These are phyloP conservation scores for Solanum clarkiae DNA, from an alignment of 257 asterid genomes.

Conservation along the genomic window DNA sequence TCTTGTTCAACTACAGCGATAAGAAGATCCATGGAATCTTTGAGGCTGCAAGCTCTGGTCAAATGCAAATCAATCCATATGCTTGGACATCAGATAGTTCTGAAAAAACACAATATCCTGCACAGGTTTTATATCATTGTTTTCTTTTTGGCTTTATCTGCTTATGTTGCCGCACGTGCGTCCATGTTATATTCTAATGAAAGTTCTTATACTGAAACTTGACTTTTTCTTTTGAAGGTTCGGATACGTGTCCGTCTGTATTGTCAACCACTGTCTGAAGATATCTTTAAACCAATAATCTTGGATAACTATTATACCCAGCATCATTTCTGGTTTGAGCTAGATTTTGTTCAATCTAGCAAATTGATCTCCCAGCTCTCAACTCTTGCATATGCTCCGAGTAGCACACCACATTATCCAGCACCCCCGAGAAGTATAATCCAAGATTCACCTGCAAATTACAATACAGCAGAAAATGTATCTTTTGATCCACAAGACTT, in stretches of 20 bases:
- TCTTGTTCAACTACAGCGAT: conserved; percentile 62
- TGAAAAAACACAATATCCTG: conserved; percentile 58
- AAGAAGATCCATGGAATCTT: conserved; percentile 61
- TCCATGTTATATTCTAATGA: background rate
- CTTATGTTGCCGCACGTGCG: background rate
- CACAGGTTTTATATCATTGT: conserved; percentile 50
- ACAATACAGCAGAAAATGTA: conserved; percentile 16
- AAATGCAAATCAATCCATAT: conserved; percentile 60
- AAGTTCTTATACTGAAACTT: background rate
- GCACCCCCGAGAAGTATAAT: conserved; percentile 3
- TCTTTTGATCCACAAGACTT: conserved; percentile 12
- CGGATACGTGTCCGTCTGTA: conserved; percentile 47
- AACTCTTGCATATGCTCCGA: conserved; percentile 30
- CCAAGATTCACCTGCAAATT: conserved; percentile 6
- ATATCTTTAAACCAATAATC: conserved; percentile 52
- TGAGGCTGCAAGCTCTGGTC: conserved; percentile 83
- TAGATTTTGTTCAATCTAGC: conserved; percentile 68
- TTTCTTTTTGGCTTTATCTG: background rate
- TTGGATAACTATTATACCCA: conserved; percentile 47
- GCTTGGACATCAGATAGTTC: conserved; percentile 77
- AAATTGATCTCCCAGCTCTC: conserved; percentile 47
- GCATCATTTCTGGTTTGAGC: conserved; percentile 64
- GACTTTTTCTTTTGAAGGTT: conserved; percentile 38
- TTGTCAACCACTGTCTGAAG: conserved; percentile 46
- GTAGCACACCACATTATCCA: conserved; percentile 9